Conservation (phyloP, 768 basidiomycete genomes). For the Tylopilus balloui region DNA sequence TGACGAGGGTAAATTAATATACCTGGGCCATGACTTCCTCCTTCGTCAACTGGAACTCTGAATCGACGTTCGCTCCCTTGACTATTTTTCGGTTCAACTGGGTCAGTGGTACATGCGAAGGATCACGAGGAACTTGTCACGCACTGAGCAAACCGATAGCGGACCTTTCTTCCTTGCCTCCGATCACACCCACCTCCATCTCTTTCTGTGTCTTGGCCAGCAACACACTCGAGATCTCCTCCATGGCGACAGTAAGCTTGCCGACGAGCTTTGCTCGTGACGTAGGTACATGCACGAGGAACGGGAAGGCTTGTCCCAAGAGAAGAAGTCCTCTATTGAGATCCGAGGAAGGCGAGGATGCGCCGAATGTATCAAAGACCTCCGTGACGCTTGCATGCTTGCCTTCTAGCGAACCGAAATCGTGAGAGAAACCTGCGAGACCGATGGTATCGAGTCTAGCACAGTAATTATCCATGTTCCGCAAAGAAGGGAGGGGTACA, state of each 20-base stretch:
- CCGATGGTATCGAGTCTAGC: conserved; percentile 52
- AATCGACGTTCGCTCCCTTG: conserved; percentile 32
- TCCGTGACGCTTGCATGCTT: conserved; percentile 39
- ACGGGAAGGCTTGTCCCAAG: conserved; percentile 36
- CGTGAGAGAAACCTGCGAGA: conserved; percentile 55
- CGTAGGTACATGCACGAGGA: conserved; percentile 36
- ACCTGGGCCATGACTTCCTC: conserved; percentile 29
- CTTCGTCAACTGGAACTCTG: conserved; percentile 21
- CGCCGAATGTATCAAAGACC: conserved; percentile 36
- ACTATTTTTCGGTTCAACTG: conserved; percentile 21
- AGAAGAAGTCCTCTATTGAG: conserved; percentile 33
- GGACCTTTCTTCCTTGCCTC: conserved; percentile 23
- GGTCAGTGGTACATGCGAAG: background rate
- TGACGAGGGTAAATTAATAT: background rate
- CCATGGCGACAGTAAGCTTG: conserved; percentile 36
- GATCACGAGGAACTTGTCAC: conserved; percentile 10
- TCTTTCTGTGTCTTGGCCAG: conserved; percentile 36
- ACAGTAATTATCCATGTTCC: conserved; percentile 3
- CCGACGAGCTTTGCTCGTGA: conserved; percentile 27
- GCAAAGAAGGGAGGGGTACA: background rate
- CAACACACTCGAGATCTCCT: conserved; percentile 37
- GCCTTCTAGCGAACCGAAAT: conserved; percentile 52
- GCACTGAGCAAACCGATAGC: conserved; percentile 23
- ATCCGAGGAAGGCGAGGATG: conserved; percentile 18
- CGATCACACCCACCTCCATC: conserved; percentile 22